These are phyloP conservation scores for Iris macrosiphon DNA, from an alignment of 106 monocot genomes.

Conservation along the genomic window DNA sequence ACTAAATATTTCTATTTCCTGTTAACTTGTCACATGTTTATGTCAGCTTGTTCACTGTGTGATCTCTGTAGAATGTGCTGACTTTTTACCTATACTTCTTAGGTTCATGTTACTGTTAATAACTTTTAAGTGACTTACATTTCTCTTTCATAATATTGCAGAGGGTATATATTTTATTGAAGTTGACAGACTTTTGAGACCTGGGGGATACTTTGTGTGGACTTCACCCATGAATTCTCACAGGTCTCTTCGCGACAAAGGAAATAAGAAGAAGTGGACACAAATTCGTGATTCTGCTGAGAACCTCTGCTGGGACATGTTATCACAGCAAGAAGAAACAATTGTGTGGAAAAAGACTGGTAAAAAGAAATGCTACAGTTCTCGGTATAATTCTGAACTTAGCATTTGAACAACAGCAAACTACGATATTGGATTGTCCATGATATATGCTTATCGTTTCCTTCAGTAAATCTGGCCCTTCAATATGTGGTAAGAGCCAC, in stretches of 20 bases:
- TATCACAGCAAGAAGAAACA: slow-evolving; percentile 88
- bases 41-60: too few relatives aligned
- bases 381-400: slow-evolving; percentile 29
- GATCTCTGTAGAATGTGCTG: too few relatives aligned
- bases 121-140: too few relatives aligned
- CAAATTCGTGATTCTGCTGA: slow-evolving; percentile 49
- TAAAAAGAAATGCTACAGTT: slow-evolving; percentile 60
- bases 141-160: too few relatives aligned
- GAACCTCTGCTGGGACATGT: slow-evolving; percentile 78
- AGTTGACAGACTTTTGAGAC: slow-evolving; percentile 78
- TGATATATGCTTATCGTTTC: too few relatives aligned
- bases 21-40: too few relatives aligned
- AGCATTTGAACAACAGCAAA: too few relatives aligned
- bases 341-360: slow-evolving; percentile 83
- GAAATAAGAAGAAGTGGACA: slow-evolving; percentile 59
- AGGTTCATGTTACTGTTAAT: too few relatives aligned
- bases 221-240: slow-evolving; percentile 57
- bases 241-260: slow-evolving; percentile 45
- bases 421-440: too few relatives aligned
- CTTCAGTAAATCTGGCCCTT: slow-evolving; percentile 63
- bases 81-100: too few relatives aligned
- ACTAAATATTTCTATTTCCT: too few relatives aligned
- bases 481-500: slow-evolving; percentile 49
- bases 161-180: slow-evolving; percentile 78
- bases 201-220: slow-evolving; percentile 92